Percentiles rank a stretch among this genome's conserved stretches.
Conservation (phyloP, 2,329 filamentous ascomycete genomes). For the Byssoonygena ceratinophila region DNA sequence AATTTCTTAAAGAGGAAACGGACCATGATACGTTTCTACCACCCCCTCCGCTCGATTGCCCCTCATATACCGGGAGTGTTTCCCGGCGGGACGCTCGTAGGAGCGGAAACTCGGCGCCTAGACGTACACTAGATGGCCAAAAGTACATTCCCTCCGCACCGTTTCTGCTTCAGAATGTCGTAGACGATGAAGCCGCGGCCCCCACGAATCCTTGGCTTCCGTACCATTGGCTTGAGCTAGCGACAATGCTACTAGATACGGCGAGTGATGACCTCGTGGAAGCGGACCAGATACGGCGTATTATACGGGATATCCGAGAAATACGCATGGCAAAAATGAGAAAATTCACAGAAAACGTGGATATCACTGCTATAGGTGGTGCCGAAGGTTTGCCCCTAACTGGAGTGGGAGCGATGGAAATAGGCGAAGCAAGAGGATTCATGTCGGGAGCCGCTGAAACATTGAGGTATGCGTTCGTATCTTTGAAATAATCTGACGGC, state of each 20-base stretch:
- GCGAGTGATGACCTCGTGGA: slow-evolving; percentile 72
- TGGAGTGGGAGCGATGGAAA: slow-evolving; percentile 86
- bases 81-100: slow-evolving; percentile 23
- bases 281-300: slow-evolving; percentile 60
- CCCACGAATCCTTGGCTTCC: slow-evolving; percentile 50
- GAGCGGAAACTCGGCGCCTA: slow-evolving; percentile 19
- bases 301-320: slow-evolving; percentile 74
- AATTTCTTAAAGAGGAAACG: slow-evolving; percentile 73
- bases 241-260: slow-evolving; percentile 74
- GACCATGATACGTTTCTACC: slow-evolving; percentile 64
- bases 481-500: too few species aligned
- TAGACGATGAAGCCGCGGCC: slow-evolving; percentile 30
- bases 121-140: slow-evolving; percentile 32
- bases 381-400: slow-evolving; percentile 63
- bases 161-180: slow-evolving; percentile 66
- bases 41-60: slow-evolving; percentile 55
- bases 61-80: slow-evolving; percentile 12
- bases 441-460: slow-evolving; percentile 79
- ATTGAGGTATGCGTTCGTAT: slow-evolving; percentile 43
- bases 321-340: slow-evolving; percentile 83
- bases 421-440: slow-evolving; percentile 76
- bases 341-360: slow-evolving; percentile 59
- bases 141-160: slow-evolving; percentile 51
- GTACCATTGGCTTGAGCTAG: slow-evolving; percentile 91
- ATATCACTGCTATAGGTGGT: slow-evolving; percentile 44